Conservation (phyloP, 805 yeast species). For the Metschnikowia sp. region DNA sequence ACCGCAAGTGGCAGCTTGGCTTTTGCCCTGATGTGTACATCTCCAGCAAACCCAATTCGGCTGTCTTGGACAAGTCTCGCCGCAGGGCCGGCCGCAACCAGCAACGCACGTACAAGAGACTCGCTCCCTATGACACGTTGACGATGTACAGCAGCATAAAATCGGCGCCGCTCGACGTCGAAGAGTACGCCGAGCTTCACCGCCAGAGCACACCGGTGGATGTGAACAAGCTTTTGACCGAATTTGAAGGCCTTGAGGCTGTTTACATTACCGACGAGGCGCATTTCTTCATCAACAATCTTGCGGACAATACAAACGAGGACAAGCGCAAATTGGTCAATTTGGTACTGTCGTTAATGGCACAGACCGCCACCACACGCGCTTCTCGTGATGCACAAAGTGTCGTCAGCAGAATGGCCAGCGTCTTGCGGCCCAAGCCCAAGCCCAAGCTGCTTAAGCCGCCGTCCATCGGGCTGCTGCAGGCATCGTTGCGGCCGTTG, state of each 20-base stretch:
- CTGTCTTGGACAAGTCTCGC: neutral
- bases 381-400: neutral
- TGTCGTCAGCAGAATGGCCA: no score
- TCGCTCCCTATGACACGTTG: neutral
- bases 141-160: neutral
- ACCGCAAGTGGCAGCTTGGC: constrained; percentile 2
- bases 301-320: neutral
- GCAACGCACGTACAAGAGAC: neutral
- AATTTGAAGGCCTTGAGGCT: constrained; percentile 2
- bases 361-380: neutral
- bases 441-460: no score
- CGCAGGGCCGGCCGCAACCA: neutral
- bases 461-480: no score
- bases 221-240: neutral
- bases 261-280: constrained; percentile 2
- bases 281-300: constrained; percentile 3
- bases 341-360: neutral
- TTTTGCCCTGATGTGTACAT: neutral
- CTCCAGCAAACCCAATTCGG: neutral
- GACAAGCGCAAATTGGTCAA: neutral
- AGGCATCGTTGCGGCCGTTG: neutral
- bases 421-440: no score
- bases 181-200: neutral
- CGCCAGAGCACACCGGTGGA: constrained; percentile 1
- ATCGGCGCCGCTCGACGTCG: neutral